Percentiles rank a stretch among this genome's conserved stretches.
These are phyloP conservation scores for Calamus simplicifolius DNA, from an alignment of 176 grass and related monocot species.

Conservation along the genomic window DNA sequence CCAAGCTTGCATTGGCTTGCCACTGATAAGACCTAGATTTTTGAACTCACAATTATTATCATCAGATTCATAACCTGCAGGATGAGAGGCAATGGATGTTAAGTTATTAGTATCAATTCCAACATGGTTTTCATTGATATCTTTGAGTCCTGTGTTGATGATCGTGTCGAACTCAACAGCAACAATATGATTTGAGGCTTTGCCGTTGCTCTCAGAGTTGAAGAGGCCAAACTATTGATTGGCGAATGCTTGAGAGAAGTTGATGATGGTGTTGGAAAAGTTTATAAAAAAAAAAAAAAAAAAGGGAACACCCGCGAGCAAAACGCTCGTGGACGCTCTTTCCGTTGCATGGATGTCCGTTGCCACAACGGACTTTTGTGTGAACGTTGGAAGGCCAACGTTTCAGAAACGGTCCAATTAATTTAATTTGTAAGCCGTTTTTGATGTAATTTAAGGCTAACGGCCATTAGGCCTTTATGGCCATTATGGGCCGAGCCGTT, in stretches of 20 bases:
- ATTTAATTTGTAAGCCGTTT: too few species aligned
- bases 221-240: constrained; percentile 32
- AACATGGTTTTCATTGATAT: constrained; percentile 30
- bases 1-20: constrained; percentile 7
- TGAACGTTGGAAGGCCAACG: too few species aligned
- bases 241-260: constrained; percentile 24
- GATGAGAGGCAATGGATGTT: neutral
- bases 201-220: constrained; percentile 1
- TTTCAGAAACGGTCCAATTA: too few species aligned
- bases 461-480: too few species aligned
- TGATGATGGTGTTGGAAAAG: too few species aligned
- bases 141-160: constrained; percentile 14
- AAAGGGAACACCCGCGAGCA: too few species aligned
- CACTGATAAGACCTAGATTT: neutral
- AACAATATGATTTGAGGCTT: constrained; percentile 19
- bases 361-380: too few species aligned
- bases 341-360: too few species aligned
- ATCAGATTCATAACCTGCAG: constrained; percentile 19
- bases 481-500: too few species aligned
- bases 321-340: too few species aligned
- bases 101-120: constrained; percentile 18
- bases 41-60: neutral
- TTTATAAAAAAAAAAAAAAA: too few species aligned
- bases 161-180: constrained; percentile 31
- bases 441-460: too few species aligned